Percentiles rank a stretch among this genome's conserved stretches.
Evolutionary conservation across 2,329 filamentous ascomycete genomes (phyloP).

Genomic region (Cryphonectria japonica): DNA sequence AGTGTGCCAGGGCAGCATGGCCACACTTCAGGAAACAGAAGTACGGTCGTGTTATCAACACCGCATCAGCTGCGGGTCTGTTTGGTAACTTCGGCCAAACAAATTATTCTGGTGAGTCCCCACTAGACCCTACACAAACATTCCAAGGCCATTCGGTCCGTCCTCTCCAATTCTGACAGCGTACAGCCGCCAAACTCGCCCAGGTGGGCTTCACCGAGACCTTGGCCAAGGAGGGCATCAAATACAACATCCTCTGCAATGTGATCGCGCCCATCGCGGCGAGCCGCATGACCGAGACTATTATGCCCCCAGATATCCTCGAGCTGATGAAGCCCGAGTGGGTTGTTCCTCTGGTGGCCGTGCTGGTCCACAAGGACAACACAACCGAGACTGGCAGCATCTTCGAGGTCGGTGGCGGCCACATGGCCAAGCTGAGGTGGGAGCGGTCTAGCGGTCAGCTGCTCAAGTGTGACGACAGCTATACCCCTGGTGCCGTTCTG

Average conservation of each 20-base stretch:
- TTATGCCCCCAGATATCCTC: constrained; percentile 93
- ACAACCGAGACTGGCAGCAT: constrained; percentile 82
- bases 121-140: no score
- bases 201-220: constrained; percentile 98
- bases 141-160: not conserved
- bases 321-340: constrained; percentile 87
- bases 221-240: constrained; percentile 92
- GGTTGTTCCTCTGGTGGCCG: constrained; percentile 91
- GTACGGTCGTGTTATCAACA: constrained; percentile 96
- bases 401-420: constrained; percentile 91
- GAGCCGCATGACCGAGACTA: constrained; percentile 91
- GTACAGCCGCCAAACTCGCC: constrained; percentile 81
- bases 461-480: constrained; percentile 83
- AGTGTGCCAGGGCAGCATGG: constrained; percentile 93
- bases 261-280: constrained; percentile 95
- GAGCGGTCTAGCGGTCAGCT: constrained; percentile 88
- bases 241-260: constrained; percentile 97
- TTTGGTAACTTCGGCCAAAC: constrained; percentile 95
- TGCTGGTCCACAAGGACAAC: constrained; percentile 85
- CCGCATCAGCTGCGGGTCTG: constrained; percentile 90
- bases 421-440: constrained; percentile 93
- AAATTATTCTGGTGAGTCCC: constrained; percentile 78
- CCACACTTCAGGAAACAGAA: constrained; percentile 98
- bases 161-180: constrained; percentile 12
- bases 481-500: constrained; percentile 86